These are phyloP conservation scores for Suillus spraguei DNA, from an alignment of 768 basidiomycete species.

Conservation along the genomic window DNA sequence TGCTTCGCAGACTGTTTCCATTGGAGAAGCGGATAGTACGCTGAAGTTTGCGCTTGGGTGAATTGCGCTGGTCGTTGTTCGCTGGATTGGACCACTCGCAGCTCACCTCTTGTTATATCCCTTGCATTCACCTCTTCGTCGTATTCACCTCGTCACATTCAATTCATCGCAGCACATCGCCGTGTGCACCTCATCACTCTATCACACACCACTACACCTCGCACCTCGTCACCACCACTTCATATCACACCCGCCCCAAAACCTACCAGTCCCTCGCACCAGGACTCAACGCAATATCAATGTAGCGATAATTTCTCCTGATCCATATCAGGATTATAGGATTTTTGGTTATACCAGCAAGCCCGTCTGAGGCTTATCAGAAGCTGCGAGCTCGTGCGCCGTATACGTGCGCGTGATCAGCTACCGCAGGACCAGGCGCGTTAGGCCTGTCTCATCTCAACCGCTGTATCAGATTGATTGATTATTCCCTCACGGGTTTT, in stretches of 20 bases:
- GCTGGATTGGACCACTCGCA: neutral
- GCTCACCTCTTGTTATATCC: neutral
- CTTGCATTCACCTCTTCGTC: neutral
- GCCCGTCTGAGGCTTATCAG: neutral
- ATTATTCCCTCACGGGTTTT: conserved; percentile 1
- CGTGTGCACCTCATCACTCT: neutral
- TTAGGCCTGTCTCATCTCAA: neutral
- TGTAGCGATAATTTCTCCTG: conserved; percentile 9
- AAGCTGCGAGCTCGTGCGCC: neutral
- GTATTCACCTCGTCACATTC: neutral
- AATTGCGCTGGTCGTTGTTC: conserved; percentile 9
- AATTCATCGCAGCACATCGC: neutral
- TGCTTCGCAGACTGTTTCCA: conserved; percentile 15
- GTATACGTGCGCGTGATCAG: neutral
- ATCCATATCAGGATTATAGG: neutral
- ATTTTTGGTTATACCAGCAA: conserved; percentile 5
- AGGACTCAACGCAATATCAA: conserved; percentile 1
- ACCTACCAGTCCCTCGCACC: neutral
- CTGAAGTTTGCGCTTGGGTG: conserved; percentile 33
- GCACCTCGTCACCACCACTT: neutral
- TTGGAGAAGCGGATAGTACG: conserved; percentile 30
- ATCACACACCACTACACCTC: neutral
- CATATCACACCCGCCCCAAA: neutral
- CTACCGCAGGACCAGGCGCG: neutral
- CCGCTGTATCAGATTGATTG: neutral